Percentiles rank a stretch among this genome's conserved stretches.
phyloP scores from a whole-genome alignment of 768 basidiomycete species.

The Candolleomyces eurysporus region DNA sequence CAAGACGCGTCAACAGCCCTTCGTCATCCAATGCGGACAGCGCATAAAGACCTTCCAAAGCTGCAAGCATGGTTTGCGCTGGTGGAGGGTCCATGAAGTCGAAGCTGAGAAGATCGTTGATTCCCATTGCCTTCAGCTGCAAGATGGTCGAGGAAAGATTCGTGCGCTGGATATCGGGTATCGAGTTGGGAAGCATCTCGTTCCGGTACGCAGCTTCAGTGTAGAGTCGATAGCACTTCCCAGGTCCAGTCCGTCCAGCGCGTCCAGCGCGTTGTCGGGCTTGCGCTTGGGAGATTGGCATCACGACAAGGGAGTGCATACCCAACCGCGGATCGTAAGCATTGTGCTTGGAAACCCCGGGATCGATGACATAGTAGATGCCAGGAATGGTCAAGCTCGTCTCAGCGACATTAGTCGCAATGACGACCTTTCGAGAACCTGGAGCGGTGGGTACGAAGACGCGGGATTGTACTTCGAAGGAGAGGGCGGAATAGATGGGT shows the following conservation, averaged over 20 bases:
- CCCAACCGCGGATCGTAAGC: slow-evolving; percentile 96
- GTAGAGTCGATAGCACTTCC: slow-evolving; percentile 96
- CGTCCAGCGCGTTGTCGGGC: slow-evolving; percentile 94
- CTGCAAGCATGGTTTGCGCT: slow-evolving; percentile 94
- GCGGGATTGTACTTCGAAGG: slow-evolving; percentile 95
- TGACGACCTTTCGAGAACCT: slow-evolving; percentile 97
- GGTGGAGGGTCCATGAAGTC: slow-evolving; percentile 99
- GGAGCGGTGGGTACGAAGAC: slow-evolving; percentile 98
- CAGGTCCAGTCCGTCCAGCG: slow-evolving; percentile 96
- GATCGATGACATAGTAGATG: slow-evolving; percentile 98
- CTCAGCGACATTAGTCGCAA: slow-evolving; percentile 99
- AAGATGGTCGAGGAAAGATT: slow-evolving; percentile 92
- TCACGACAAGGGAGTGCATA: slow-evolving; percentile 98
- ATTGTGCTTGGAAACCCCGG: slow-evolving; percentile 98
- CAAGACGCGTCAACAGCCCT: slow-evolving; percentile 89
- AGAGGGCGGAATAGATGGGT: slow-evolving; percentile 96
- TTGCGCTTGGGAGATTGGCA: slow-evolving; percentile 98
- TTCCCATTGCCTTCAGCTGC: slow-evolving; percentile 97
- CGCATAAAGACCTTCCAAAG: slow-evolving; percentile 91
- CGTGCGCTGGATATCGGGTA: slow-evolving; percentile 96
- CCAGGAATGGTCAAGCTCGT: slow-evolving; percentile 98
- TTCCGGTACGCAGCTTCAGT: slow-evolving; percentile 98
- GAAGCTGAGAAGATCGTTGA: slow-evolving; percentile 96
- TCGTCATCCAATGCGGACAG: slow-evolving; percentile 96
- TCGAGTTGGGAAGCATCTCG: slow-evolving; percentile 97